Percentiles rank a stretch among this genome's conserved stretches.
Conservation (phyloP, 768 basidiomycete genomes). For the Cystoderma amianthinum region DNA sequence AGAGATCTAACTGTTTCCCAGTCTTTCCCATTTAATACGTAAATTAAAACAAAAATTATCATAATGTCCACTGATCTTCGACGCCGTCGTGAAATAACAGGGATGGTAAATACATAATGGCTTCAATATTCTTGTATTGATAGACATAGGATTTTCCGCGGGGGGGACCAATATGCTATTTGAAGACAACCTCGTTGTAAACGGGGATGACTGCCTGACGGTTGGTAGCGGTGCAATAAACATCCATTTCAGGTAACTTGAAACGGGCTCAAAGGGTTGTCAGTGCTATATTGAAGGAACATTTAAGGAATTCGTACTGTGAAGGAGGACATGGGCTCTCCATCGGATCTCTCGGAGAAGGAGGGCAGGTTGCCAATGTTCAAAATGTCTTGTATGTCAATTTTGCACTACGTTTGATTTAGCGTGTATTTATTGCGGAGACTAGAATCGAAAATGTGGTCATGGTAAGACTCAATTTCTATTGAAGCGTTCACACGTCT, state of each 20-base stretch:
- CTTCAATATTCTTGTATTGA: neutral
- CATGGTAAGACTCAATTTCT: slow-evolving; percentile 33
- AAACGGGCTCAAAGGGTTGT: too few relatives aligned
- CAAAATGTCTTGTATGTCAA: slow-evolving; percentile 45
- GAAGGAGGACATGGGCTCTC: slow-evolving; percentile 56
- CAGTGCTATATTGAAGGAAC: too few relatives aligned
- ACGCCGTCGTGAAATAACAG: slow-evolving; percentile 12
- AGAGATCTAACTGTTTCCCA: slow-evolving; percentile 10
- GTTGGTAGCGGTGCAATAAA: slow-evolving; percentile 50
- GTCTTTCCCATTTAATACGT: slow-evolving; percentile 62
- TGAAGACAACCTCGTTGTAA: slow-evolving; percentile 49
- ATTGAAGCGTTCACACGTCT: too few relatives aligned
- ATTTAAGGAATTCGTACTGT: slow-evolving; percentile 46
- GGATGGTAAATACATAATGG: slow-evolving; percentile 23
- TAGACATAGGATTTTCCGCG: slow-evolving; percentile 38
- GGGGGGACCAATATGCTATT: slow-evolving; percentile 51
- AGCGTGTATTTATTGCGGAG: neutral
- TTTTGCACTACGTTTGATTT: neutral
- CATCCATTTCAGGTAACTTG: slow-evolving; percentile 37
- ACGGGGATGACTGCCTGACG: slow-evolving; percentile 59
- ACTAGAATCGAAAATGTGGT: slow-evolving; percentile 35
- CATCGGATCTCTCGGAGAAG: slow-evolving; percentile 43
- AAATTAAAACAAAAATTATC: too few relatives aligned
- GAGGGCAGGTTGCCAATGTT: slow-evolving; percentile 45
- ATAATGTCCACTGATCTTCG: neutral